Percentiles rank a stretch among this genome's conserved stretches.
Evolutionary conservation across 2,329 filamentous ascomycete genomes (phyloP).

Genomic region (Verticillium isaacii): DNA sequence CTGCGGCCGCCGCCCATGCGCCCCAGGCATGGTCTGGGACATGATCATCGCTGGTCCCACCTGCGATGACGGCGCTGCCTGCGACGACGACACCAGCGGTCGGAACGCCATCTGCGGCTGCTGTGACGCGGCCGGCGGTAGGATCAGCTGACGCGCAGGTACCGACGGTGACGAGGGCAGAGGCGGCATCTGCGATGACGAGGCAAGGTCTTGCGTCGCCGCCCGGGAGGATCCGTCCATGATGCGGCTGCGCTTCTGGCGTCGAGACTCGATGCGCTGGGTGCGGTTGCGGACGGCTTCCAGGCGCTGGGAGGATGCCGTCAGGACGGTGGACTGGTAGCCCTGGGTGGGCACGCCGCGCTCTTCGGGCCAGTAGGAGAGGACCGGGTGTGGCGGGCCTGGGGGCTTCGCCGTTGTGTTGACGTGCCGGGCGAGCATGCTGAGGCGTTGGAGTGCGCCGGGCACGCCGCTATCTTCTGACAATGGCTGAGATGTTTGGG

Average conservation of each 20-base stretch:
- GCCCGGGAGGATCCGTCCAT: slow-evolving; percentile 1
- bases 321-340: slow-evolving; percentile 33
- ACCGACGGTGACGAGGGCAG: slow-evolving; percentile 6
- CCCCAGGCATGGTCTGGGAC: slow-evolving; percentile 40
- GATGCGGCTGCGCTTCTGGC: slow-evolving; percentile 6
- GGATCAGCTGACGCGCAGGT: slow-evolving; percentile 1
- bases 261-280: slow-evolving; percentile 21
- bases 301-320: slow-evolving; percentile 29
- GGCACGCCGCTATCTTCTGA: background rate
- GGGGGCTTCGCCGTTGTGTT: background rate
- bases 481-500: background rate
- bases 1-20: slow-evolving; percentile 36
- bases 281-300: slow-evolving; percentile 26
- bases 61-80: slow-evolving; percentile 27
- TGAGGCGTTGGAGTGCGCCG: slow-evolving; percentile 11
- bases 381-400: slow-evolving; percentile 16
- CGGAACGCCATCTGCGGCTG: slow-evolving; percentile 6
- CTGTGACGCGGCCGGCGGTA: slow-evolving; percentile 6
- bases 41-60: slow-evolving; percentile 23
- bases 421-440: slow-evolving; percentile 8
- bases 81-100: slow-evolving; percentile 14
- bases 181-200: background rate
- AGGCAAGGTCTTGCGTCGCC: background rate
- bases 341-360: slow-evolving; percentile 26
- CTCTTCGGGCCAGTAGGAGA: slow-evolving; percentile 34